phyloP scores from a whole-genome alignment of 805 yeast genomes.

The Ogataea sp. region DNA sequence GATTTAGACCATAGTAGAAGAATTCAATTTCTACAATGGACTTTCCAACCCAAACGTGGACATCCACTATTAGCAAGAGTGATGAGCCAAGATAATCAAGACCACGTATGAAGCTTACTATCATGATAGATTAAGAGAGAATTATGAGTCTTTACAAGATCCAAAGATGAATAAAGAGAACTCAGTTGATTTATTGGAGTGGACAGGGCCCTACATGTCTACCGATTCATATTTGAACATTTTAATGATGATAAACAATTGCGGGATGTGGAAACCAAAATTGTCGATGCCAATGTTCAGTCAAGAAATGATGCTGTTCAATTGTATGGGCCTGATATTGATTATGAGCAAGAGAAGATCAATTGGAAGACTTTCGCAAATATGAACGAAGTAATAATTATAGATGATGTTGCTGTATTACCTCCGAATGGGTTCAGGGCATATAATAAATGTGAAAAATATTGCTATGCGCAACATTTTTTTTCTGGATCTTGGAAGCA shows the following conservation, averaged over 20 bases:
- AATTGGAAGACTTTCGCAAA: neutral
- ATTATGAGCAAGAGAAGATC: neutral
- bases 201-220: constrained; percentile 92
- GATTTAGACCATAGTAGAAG: constrained; percentile 75
- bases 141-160: constrained; percentile 35
- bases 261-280: no score
- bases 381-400: neutral
- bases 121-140: constrained; percentile 17
- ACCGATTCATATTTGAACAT: constrained; percentile 53
- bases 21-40: constrained; percentile 90
- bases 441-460: neutral
- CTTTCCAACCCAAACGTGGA: constrained; percentile 73
- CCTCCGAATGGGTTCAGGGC: neutral
- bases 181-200: constrained; percentile 68
- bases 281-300: no score
- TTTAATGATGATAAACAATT: no score
- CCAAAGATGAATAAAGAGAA: constrained; percentile 39
- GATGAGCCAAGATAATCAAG: constrained; percentile 64
- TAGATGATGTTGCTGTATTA: neutral
- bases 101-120: constrained; percentile 43
- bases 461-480: constrained; percentile 11
- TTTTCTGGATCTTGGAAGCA: constrained; percentile 14
- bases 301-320: no score
- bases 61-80: constrained; percentile 75
- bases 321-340: neutral